Evolutionary conservation across 352 stramenopile genomes (phyloP), one percentile per base, ranked within the genome.

Genomic region (Albugo candida): DNA sequence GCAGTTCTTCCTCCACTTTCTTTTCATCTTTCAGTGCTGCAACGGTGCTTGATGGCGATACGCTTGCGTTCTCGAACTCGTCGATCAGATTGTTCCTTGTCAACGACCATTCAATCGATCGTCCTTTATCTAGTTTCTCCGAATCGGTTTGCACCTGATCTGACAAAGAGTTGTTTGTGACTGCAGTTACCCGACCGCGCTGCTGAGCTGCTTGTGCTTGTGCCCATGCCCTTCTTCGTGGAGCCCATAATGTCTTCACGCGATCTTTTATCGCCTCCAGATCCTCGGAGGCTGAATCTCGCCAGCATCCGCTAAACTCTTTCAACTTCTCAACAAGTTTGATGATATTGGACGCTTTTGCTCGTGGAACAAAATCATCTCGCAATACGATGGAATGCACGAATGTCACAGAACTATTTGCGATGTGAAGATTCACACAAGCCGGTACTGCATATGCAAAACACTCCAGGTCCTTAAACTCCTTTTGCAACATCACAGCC

Each of bases 381-480:
- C 78, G 75, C 20, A 92, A 60, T 19, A 92, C 74, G 39, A 88
- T 71, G 21, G 78, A 92, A 47, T 86, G 68, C 17, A 92, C 78
- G 45, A 85, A 92, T 37, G 66, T 54, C 17, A 64, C 57, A 39
- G 75, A 92, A 3, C 70, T 78, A 45, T 86, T 74, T 0, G 78
- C 75, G n/a, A 85, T 64, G 24, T 75, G 64, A n/a, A 77, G 56
- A 45, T 86, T 87, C 20, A 86, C 73, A 42, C 78, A 92, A 10
- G 78, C 78, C 11, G 78, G 78, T 11, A 87, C 67, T 13, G 78
- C 78, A 41, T 92, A 92, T n/a, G 75, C 78, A 60, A 83, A 87
- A 45, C 78, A 92, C 42, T 83, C 63, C 2, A 92, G 55, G 35
- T 78, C 61, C 13, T 71, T 67, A 36, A 92, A 92, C 51, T 88